Evolutionary conservation across 139 green algal species (phyloP), one percentile per base, ranked within the genome.

Genomic region (Zygnema circumcarinatum): DNA sequence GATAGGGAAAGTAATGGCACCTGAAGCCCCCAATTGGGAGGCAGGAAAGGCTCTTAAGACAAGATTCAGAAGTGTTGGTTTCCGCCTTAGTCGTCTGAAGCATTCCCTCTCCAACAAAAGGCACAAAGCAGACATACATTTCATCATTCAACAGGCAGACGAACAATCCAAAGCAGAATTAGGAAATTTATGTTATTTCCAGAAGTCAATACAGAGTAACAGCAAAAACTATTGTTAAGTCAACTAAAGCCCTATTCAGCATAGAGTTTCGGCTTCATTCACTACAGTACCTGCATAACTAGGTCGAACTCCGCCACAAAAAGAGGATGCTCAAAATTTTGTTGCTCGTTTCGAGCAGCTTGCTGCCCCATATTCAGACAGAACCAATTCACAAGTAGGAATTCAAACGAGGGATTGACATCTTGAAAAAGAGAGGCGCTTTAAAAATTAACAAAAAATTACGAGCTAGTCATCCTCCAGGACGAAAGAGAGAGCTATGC

Each of bases 21-120:
- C 80, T 86, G 80, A 80, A 80, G 3, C 80, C 54, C 0, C 80
- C 80, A 36, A 86, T n/a, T 0, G 80, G 80, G 31, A 86, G 80
- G 41, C 80, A 86, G 29, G 80, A 32, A 32, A 80, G 41, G 11
- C 35, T 53, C 20, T 39, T 3, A 0, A 86, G 80, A 38, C 80
- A 86, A 2, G 80, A 68, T n/a, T 80, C 42, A 0, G 80, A 67
- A 11, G 31, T 86, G 80, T 21, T 16, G 39, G 80, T 81, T 20
- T 81, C 80, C 25, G 67, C 32, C 52, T 79, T 81, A 2, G 79
- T 86, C 16, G 79, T 86, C 79, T 86, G 79, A n/a, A 47, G 33
- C 29, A 25, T 29, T 29, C 54, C 54, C 54, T 72, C 54, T 29
- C 54, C n/a, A n/a, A n/a, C n/a, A n/a, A n/a, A n/a, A n/a, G n/a